Evolutionary conservation across 176 grass and related monocot genomes (phyloP).

Genomic region (Eleusine indica): DNA sequence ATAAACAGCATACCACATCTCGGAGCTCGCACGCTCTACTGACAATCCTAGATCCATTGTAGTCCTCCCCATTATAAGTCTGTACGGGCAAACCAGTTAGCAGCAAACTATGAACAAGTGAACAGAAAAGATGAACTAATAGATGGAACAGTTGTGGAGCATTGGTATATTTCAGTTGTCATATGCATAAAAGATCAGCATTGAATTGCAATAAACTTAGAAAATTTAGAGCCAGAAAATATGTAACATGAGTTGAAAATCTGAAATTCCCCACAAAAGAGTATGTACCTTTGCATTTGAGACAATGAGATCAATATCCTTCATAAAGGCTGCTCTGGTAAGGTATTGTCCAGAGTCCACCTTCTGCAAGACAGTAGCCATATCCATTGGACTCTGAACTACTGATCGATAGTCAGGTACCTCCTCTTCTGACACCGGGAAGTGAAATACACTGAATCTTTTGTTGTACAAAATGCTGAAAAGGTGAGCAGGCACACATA

Average conservation of each 20-base stretch:
- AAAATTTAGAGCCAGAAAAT: slow-evolving; percentile 16
- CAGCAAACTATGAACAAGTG: background rate
- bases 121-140: background rate
- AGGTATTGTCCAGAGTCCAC: slow-evolving; percentile 88
- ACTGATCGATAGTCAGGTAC: slow-evolving; percentile 83
- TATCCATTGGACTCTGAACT: slow-evolving; percentile 93
- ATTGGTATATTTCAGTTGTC: slow-evolving; percentile 4
- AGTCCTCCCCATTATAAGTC: slow-evolving; percentile 91
- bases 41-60: slow-evolving; percentile 88
- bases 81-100: slow-evolving; percentile 41
- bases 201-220: background rate
- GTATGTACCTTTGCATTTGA: slow-evolving; percentile 83
- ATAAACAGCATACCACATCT: slow-evolving; percentile 77
- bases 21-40: slow-evolving; percentile 96
- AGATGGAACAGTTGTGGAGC: slow-evolving; percentile 4
- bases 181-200: background rate
- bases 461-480: slow-evolving; percentile 94
- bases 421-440: slow-evolving; percentile 90
- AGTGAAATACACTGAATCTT: slow-evolving; percentile 88
- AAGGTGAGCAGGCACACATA: slow-evolving; percentile 37
- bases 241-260: slow-evolving; percentile 27
- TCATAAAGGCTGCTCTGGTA: slow-evolving; percentile 63
- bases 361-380: slow-evolving; percentile 86
- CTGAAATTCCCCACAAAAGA: slow-evolving; percentile 24
- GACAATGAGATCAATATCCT: slow-evolving; percentile 94